A percentile compares a stretch with the other conserved stretches of the same genome.
These are phyloP conservation scores for Parastagonospora avenae DNA, from an alignment of 2,329 filamentous ascomycete genomes.

Conservation along the genomic window DNA sequence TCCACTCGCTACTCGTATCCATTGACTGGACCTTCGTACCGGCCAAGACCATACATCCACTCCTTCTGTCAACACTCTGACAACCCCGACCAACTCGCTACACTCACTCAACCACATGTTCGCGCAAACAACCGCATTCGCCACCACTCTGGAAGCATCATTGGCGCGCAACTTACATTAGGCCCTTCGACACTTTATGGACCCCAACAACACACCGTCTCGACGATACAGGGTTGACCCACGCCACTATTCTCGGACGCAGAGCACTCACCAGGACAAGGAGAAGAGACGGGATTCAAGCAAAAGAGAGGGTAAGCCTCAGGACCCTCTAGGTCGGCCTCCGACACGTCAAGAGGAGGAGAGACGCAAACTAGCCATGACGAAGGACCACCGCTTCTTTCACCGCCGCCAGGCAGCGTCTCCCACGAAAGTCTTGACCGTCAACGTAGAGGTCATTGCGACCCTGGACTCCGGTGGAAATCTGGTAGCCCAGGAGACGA, in stretches of 20 bases:
- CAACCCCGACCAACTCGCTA: conserved; percentile 28
- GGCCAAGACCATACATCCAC: conserved; percentile 37
- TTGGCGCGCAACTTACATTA: conserved; percentile 22
- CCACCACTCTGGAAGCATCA: conserved; percentile 27
- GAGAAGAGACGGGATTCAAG: conserved; percentile 1
- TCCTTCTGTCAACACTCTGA: conserved; percentile 32
- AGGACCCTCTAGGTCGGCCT: conserved; percentile 16
- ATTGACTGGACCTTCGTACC: conserved; percentile 44
- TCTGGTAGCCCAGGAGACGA: conserved; percentile 31
- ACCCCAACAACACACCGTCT: conserved; percentile 22
- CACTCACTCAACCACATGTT: conserved; percentile 37
- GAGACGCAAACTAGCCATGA: conserved; percentile 31
- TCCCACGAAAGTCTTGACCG: conserved; percentile 26
- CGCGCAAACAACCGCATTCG: conserved; percentile 20
- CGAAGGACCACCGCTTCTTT: conserved; percentile 37
- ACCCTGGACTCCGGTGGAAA: conserved; percentile 38
- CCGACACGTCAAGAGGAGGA: conserved; percentile 17
- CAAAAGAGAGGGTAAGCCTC: conserved; percentile 17
- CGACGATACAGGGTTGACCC: conserved; percentile 30
- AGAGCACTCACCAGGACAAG: conserved; percentile 12
- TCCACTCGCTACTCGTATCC: conserved; percentile 31
- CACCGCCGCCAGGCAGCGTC: conserved; percentile 37
- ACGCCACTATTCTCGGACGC: conserved; percentile 29
- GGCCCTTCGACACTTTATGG: conserved; percentile 33
- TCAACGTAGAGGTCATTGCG: conserved; percentile 38